Percentiles rank a stretch among this genome's conserved stretches.
Conservation (phyloP, 257 asterid genomes). For the Jacaranda copaia region DNA sequence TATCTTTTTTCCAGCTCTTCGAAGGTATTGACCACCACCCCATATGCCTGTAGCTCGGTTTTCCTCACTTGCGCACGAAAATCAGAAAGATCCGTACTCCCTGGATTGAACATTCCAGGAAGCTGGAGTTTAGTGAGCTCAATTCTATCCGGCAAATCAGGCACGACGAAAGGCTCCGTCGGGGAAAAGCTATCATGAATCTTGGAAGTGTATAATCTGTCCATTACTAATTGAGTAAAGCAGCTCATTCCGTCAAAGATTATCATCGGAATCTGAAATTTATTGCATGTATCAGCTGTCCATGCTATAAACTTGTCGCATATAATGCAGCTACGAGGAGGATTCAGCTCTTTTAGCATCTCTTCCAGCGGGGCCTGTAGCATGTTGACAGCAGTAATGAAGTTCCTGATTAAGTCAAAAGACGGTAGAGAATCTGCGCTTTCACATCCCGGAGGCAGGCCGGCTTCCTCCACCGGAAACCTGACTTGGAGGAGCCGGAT, state of each 20-base stretch:
- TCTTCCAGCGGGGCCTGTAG: conserved; percentile 44
- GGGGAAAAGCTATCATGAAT: conserved; percentile 32
- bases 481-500: conserved; percentile 46
- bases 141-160: conserved; percentile 46
- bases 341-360: conserved; percentile 31
- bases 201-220: conserved; percentile 30
- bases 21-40: conserved; percentile 57
- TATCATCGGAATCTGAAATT: conserved; percentile 46
- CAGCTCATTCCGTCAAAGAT: conserved; percentile 61
- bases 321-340: conserved; percentile 50
- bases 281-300: conserved; percentile 40
- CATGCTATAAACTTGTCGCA: conserved; percentile 51
- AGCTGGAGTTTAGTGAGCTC: conserved; percentile 36
- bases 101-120: conserved; percentile 49
- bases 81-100: conserved; percentile 27
- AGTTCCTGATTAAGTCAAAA: conserved; percentile 39
- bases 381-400: conserved; percentile 45
- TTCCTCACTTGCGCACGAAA: conserved; percentile 46
- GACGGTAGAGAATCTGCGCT: conserved; percentile 57
- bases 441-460: conserved; percentile 63
- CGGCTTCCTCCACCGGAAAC: conserved; percentile 55
- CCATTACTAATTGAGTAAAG: conserved; percentile 46
- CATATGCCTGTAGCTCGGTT: conserved; percentile 47
- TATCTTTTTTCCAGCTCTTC: conserved; percentile 56
- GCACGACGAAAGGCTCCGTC: conserved; percentile 48